These are phyloP conservation scores for Trichoderma cornu-damae DNA, from an alignment of 2,329 filamentous ascomycete species.

Conservation along the genomic window DNA sequence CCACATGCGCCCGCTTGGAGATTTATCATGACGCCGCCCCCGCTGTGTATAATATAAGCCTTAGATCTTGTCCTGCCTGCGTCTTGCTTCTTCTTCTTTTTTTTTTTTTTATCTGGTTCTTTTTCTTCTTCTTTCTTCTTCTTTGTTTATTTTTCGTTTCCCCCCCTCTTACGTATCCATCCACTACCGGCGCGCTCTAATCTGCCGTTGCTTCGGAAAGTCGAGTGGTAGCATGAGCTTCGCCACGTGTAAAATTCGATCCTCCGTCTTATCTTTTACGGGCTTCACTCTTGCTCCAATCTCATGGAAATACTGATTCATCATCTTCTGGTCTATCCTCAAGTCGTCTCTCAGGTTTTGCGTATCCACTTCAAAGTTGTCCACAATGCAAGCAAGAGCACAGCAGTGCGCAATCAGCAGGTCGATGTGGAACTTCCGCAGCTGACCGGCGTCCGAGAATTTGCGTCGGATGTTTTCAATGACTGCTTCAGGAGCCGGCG, in stretches of 20 bases:
- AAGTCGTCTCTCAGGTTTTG: conserved; percentile 66
- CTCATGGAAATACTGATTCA: conserved; percentile 68
- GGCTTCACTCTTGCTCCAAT: conserved; percentile 65
- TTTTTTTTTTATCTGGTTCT: no score
- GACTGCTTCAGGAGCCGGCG: conserved; percentile 55
- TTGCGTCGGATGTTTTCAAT: conserved; percentile 63
- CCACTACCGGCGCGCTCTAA: conserved; percentile 26
- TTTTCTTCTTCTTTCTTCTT: no score
- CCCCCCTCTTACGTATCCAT: neutral
- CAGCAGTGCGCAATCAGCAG: conserved; percentile 69
- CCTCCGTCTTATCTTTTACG: conserved; percentile 57
- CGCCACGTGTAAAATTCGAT: conserved; percentile 53
- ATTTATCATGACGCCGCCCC: neutral
- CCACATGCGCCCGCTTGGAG: neutral
- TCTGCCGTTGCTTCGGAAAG: conserved; percentile 63
- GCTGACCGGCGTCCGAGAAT: conserved; percentile 59
- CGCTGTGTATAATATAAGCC: neutral
- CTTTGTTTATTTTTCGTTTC: no score
- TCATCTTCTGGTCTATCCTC: conserved; percentile 63
- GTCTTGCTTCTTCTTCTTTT: neutral
- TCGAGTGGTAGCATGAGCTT: conserved; percentile 71
- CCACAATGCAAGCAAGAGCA: conserved; percentile 64
- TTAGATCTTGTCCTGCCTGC: neutral
- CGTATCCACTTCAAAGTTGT: conserved; percentile 68
- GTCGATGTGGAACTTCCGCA: conserved; percentile 68